A percentile compares a stretch with the other conserved stretches of the same genome.
phyloP scores from a whole-genome alignment of 805 yeast genomes.

The Zygosaccharomyces kombuchaensis region DNA sequence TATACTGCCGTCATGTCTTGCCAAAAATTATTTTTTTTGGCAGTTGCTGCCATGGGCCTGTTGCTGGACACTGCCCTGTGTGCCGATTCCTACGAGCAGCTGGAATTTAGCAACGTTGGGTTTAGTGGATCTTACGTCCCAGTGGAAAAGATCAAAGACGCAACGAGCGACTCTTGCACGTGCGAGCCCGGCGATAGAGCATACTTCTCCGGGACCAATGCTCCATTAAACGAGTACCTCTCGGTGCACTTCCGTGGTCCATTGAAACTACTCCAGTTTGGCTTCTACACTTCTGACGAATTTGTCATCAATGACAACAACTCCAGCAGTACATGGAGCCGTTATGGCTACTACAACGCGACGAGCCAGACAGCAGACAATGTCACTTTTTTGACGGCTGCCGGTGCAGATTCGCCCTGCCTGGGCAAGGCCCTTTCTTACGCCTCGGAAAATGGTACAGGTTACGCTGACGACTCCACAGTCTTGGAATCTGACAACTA shows the following conservation, averaged over 20 bases:
- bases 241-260: constrained; percentile 83
- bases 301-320: constrained; percentile 32
- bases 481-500: constrained; percentile 46
- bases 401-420: constrained; percentile 58
- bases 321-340: constrained; percentile 48
- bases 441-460: constrained; percentile 53
- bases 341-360: constrained; percentile 55
- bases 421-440: constrained; percentile 64
- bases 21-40: not conserved
- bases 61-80: not conserved
- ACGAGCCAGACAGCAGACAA: constrained; percentile 47
- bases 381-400: constrained; percentile 62
- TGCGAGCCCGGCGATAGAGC: constrained; percentile 29
- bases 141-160: constrained; percentile 27
- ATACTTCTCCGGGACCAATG: constrained; percentile 49
- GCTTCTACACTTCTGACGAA: constrained; percentile 48
- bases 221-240: constrained; percentile 62
- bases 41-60: not conserved
- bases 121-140: constrained; percentile 32
- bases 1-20: not conserved
- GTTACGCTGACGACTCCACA: constrained; percentile 44
- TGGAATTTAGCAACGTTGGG: constrained; percentile 32
- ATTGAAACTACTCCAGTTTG: constrained; percentile 53
- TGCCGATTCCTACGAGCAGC: constrained; percentile 19
- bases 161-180: constrained; percentile 23